Evolutionary conservation across 805 yeast genomes (phyloP).

Genomic region (Komagataella mondaviorum): DNA sequence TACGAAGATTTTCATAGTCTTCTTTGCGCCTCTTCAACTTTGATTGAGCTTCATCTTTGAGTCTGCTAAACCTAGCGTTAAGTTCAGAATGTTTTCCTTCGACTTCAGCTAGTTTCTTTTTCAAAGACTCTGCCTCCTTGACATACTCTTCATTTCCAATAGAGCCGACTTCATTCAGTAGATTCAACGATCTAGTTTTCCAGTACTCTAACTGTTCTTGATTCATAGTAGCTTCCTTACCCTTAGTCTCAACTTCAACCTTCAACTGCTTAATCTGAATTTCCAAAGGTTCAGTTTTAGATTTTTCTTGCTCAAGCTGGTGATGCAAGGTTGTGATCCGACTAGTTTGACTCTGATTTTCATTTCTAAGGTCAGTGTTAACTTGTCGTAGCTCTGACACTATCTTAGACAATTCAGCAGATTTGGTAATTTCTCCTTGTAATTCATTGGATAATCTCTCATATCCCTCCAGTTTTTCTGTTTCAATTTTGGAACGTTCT

Average conservation of each 20-base stretch:
- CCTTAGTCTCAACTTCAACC: slow-evolving; percentile 23
- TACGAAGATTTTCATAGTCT: slow-evolving; percentile 9
- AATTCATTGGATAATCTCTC: slow-evolving; percentile 14
- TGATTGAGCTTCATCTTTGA: slow-evolving; percentile 17
- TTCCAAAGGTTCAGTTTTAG: slow-evolving; percentile 28
- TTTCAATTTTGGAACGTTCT: slow-evolving; percentile 34
- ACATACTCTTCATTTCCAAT: slow-evolving; percentile 16
- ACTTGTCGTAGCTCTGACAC: slow-evolving; percentile 55
- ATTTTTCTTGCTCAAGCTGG: slow-evolving; percentile 17
- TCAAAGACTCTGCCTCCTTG: slow-evolving; percentile 9
- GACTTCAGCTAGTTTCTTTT: slow-evolving; percentile 4
- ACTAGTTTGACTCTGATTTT: slow-evolving; percentile 19
- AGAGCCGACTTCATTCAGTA: slow-evolving; percentile 33
- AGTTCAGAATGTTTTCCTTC: slow-evolving; percentile 3
- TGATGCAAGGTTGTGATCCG: slow-evolving; percentile 25
- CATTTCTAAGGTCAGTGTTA: slow-evolving; percentile 47
- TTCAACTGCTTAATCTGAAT: slow-evolving; percentile 7
- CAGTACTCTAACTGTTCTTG: slow-evolving; percentile 46
- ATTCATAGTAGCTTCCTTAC: slow-evolving; percentile 30
- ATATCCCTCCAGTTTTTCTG: slow-evolving; percentile 16
- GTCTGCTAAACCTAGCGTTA: slow-evolving; percentile 13
- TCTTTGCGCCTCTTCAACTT: slow-evolving; percentile 14
- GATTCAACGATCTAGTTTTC: slow-evolving; percentile 37
- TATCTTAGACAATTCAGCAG: slow-evolving; percentile 43
- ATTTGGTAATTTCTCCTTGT: slow-evolving; percentile 28